Evolutionary conservation across 306 rosid genomes (phyloP), one percentile per base, ranked within the genome.

Genomic region (Geum urbanum): DNA sequence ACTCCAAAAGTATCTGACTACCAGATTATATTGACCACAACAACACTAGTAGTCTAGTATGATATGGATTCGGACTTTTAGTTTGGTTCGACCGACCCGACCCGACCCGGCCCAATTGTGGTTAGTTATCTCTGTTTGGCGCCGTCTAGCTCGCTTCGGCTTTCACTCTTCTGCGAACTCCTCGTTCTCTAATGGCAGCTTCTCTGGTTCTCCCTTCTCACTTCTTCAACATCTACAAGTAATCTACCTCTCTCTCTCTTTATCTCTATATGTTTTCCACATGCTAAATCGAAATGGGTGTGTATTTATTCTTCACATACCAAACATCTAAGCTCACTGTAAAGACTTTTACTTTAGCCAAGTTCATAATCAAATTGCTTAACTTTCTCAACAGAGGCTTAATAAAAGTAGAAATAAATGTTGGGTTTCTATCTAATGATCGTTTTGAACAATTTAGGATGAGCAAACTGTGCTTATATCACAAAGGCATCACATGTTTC

Each of bases 371-470:
- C 22, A n/a, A 52, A 18, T 0, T 48, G 56, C 27, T 18, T 15
- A 48, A 27, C 11, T 10, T 22, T 24, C 8, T 16, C 14, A 66
- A 48, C 40, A 2, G 27, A 3, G 45, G 15, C 3, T 27, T 13
- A 8, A 14, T 40, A 8, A 18, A 9, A 37, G 18, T 51, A 50
- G 62, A 12, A 32, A 52, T 52, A 22, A 22, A 1, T 51, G 1
- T 53, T 53, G 51, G 59, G 72, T 18, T 5, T 49, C 4, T 37
- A 27, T 67, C n/a, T 41, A 60, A 20, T 67, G 52, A 12, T 68
- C 13, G 1, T 49, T 58, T 14, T n/a, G 67, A 27, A 72, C 52
- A 62, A 66, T 67, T 44, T 73, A 88, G 96, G 89, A 69, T 76
- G 64, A 79, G 63, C 74, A 74, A 74, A 69, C 80, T 76, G 59